A percentile compares a stretch with the other conserved stretches of the same genome.
These are phyloP conservation scores for Physocladia obscura DNA, from an alignment of 192 early-diverging fungal species.

Conservation along the genomic window DNA sequence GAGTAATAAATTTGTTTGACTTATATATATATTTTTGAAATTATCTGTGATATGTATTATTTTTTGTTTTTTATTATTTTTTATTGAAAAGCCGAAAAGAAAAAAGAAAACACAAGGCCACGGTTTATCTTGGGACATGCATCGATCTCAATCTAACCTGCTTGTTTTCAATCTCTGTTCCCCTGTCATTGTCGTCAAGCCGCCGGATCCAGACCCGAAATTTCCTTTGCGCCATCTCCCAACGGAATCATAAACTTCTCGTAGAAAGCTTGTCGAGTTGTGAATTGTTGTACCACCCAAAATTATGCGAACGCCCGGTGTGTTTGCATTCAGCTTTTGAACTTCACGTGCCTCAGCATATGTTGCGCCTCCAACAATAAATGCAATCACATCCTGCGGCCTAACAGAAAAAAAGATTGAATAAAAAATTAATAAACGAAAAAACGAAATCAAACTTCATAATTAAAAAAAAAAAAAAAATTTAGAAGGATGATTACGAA, in stretches of 20 bases:
- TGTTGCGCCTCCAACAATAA: slow-evolving; percentile 94
- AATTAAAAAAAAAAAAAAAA: neutral
- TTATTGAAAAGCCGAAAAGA: neutral
- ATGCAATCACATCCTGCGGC: slow-evolving; percentile 93
- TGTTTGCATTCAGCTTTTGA: slow-evolving; percentile 75
- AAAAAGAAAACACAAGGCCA: neutral
- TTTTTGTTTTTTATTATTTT: neutral
- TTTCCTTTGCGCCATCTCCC: slow-evolving; percentile 24
- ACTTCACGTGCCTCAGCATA: slow-evolving; percentile 90
- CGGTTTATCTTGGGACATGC: neutral
- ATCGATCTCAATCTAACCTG: slow-evolving; percentile 19
- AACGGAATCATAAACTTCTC: slow-evolving; percentile 44
- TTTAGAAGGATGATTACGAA: neutral
- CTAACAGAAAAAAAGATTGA: slow-evolving; percentile 27
- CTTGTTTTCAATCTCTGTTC: slow-evolving; percentile 22
- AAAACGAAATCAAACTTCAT: slow-evolving; percentile 7
- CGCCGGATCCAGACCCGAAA: neutral
- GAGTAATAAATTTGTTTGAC: neutral
- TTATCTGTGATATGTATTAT: neutral
- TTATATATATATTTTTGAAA: neutral
- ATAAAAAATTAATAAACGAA: neutral
- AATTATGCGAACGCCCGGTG: slow-evolving; percentile 76
- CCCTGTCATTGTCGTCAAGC: no score
- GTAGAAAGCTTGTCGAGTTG: slow-evolving; percentile 59
- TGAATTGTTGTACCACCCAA: slow-evolving; percentile 92